Evolutionary conservation across 1,139 yeast species (phyloP), one percentile per base, ranked within the genome.

Genomic region (Pichia sp.): DNA sequence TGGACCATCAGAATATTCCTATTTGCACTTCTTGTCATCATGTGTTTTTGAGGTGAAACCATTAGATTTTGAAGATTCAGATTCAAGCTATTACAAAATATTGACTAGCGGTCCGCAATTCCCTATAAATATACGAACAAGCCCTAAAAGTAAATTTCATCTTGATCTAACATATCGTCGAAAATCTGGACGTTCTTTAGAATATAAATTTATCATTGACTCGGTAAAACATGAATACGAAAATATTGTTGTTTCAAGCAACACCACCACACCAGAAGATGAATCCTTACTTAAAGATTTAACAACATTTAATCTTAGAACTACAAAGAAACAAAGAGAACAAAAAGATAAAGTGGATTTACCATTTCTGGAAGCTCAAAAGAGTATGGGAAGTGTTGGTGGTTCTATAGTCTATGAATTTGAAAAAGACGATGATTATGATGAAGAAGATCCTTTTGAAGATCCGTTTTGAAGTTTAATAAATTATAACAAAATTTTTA

Each of bases 391-490:
- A 4, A 66, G 71, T 30, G 87, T 90, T 28, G 64, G 63, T 39
- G 95, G 96, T 34, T 97, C 98, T 1, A 90, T 92, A 56, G 95
- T 92, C 11, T 92, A 90, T 60, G 94, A 90, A 60, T 90, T 80
- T 46, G 69, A 65, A 42, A 77, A 77, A 56, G 83, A 78, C 53
- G 83, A 90, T 61, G 97, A 90, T 61, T 90, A 89, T 55, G 97
- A 92, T 60, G 97, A 92, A 63, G 97, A 92, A 55, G 98, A 92
- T 63, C 97, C 97, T 0, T 90, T 82, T 57, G 98, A 92, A 60
- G 97, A 92, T 59, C 97, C 97, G 4, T 90, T 51, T 29, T n/a
- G n/a, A n/a, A n/a, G n/a, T n/a, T n/a, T n/a, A n/a, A n/a, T 50
- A 36, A 39, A 5, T 26, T 30, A 6, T 12, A n/a, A 16, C 6